Evolutionary conservation across 495 filamentous ascomycete genomes (phyloP).

Genomic region (Talaromyces adpressus): DNA sequence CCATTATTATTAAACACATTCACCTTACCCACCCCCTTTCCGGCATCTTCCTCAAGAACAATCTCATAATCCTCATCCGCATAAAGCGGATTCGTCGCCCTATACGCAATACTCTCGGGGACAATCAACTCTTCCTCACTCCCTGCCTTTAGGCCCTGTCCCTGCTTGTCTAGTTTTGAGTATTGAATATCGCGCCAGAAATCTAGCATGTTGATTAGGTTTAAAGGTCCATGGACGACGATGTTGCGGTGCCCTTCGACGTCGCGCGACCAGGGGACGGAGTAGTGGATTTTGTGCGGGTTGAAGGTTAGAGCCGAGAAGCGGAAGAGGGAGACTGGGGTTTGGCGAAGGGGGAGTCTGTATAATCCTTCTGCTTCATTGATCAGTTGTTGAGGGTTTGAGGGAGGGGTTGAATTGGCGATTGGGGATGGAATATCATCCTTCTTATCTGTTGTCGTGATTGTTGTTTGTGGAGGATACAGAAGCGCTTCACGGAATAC

Average conservation of each 20-base stretch:
- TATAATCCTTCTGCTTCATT: constrained; percentile 17
- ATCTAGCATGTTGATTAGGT: constrained; percentile 56
- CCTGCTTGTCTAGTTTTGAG: not conserved
- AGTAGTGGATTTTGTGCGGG: constrained; percentile 67
- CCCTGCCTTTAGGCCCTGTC: not conserved
- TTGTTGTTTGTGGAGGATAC: not conserved
- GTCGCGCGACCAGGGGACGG: constrained; percentile 46
- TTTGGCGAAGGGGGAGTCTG: constrained; percentile 43
- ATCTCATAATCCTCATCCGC: constrained; percentile 46
- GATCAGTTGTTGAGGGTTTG: constrained; percentile 6
- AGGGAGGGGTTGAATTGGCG: not conserved
- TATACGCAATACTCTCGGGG: constrained; percentile 48
- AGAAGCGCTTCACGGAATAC: constrained; percentile 48
- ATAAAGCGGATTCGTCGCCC: constrained; percentile 55
- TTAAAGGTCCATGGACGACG: constrained; percentile 60
- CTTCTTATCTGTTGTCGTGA: not conserved
- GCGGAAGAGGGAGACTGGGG: constrained; percentile 54
- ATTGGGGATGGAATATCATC: constrained; percentile 12
- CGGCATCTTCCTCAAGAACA: constrained; percentile 25
- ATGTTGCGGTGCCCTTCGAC: constrained; percentile 53
- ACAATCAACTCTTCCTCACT: constrained; percentile 15
- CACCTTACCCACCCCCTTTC: not conserved
- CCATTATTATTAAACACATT: not conserved
- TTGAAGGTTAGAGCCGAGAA: constrained; percentile 72
- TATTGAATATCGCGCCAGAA: constrained; percentile 49